These are phyloP conservation scores for Colletotrichum horii DNA, from an alignment of 2,329 filamentous ascomycete genomes.

Conservation along the genomic window DNA sequence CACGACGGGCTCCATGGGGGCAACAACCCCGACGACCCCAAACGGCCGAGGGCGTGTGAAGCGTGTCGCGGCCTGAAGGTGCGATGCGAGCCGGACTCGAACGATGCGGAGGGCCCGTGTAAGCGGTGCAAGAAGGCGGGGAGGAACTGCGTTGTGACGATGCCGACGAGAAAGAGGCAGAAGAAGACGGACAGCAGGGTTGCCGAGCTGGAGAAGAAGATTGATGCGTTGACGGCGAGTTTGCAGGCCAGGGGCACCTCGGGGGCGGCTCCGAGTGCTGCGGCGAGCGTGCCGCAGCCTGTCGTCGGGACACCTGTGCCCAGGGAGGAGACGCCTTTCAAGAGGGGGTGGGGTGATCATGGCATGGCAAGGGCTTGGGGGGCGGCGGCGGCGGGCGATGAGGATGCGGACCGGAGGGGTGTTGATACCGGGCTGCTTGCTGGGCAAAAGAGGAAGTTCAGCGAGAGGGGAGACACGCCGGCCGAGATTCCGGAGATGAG, in stretches of 20 bases:
- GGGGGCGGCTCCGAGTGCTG: constrained; percentile 19
- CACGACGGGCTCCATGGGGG: constrained; percentile 3
- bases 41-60: constrained; percentile 76
- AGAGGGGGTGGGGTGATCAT: constrained; percentile 12
- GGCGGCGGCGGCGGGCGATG: background rate
- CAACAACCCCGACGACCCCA: constrained; percentile 51
- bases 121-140: constrained; percentile 81
- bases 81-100: constrained; percentile 78
- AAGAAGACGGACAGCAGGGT: constrained; percentile 93
- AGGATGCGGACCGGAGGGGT: background rate
- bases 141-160: constrained; percentile 78
- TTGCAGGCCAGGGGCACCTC: constrained; percentile 60
- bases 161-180: constrained; percentile 77
- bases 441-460: constrained; percentile 35
- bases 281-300: constrained; percentile 20
- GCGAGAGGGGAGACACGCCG: constrained; percentile 24
- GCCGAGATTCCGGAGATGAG: background rate
- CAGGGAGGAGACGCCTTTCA: constrained; percentile 2
- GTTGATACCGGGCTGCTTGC: background rate
- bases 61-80: constrained; percentile 80
- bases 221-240: constrained; percentile 84
- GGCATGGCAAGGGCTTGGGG: constrained; percentile 4
- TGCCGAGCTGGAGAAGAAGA: constrained; percentile 90
- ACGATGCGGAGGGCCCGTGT: constrained; percentile 67
- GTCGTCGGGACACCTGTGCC: background rate